Evolutionary conservation across 139 green algal genomes (phyloP), one percentile per base, ranked within the genome.

Genomic region (Micromonas commoda): DNA sequence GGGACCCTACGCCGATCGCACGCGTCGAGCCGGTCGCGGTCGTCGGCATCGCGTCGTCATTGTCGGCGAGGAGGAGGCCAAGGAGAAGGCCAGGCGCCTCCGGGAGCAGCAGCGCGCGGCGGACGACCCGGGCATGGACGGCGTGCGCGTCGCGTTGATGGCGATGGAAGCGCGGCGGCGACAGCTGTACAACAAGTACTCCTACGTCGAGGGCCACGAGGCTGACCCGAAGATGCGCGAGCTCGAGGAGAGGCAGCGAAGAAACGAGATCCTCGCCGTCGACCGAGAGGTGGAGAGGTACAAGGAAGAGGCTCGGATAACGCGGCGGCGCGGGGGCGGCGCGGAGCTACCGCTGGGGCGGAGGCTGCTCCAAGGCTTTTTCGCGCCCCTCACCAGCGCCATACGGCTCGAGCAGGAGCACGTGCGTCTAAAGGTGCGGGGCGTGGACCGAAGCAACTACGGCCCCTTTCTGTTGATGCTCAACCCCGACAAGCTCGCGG

Each of bases 391-490:
- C 1, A 31, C 61, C 31, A 24, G 29, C 6, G 53, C 51, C 23
- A 53, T 78, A 1, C 19, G 53, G n/a, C 6, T 51, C 28, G 71
- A 78, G 28, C 71, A 78, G 26, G 53, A 45, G 51, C 33, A 54
- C 31, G 57, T 67, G 23, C 45, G 19, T 0, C 3, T 16, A 19
- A 52, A 52, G 2, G 71, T 70, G 4, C 71, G 51, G 26, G 71
- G 71, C 71, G 20, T 68, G 9, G 71, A 78, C 28, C 71, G 71
- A n/a, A 31, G 5, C 52, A 63, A 61, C 39, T 78, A 78, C 71
- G 71, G 53, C 1, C 71, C 35, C 21, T 78, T 68, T 29, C 34
- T 78, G 53, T 5, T 39, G 28, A 29, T 78, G 32, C 38, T 68
- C 60, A 35, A 68, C 21, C 51, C 71, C 5, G 71, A 78, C 20